These are phyloP conservation scores for Lactifluus subvellereus DNA, from an alignment of 768 basidiomycete genomes.

Conservation along the genomic window DNA sequence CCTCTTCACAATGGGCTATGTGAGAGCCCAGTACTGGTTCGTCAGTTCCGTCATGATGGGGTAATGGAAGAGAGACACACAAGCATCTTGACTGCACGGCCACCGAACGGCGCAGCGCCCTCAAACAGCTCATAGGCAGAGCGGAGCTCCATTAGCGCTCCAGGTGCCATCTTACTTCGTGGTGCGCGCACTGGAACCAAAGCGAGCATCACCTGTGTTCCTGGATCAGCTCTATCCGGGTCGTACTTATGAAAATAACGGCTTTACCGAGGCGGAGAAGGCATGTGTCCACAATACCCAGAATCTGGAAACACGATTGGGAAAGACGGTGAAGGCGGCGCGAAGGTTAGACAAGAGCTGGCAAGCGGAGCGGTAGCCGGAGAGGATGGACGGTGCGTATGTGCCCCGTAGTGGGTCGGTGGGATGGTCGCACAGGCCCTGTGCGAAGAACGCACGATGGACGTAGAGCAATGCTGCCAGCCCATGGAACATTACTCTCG, in stretches of 20 bases:
- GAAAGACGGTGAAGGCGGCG: slow-evolving; percentile 7
- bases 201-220: slow-evolving; percentile 55
- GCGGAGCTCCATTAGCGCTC: slow-evolving; percentile 61
- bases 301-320: slow-evolving; percentile 15
- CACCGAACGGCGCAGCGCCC: slow-evolving; percentile 53
- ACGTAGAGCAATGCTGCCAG: slow-evolving; percentile 60
- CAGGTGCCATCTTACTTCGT: slow-evolving; percentile 61
- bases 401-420: slow-evolving; percentile 47
- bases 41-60: neutral
- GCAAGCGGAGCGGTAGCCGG: slow-evolving; percentile 21
- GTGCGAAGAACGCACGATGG: slow-evolving; percentile 72
- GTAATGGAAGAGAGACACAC: slow-evolving; percentile 34
- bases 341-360: slow-evolving; percentile 14
- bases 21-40: neutral
- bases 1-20: slow-evolving; percentile 59
- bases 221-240: neutral
- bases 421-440: slow-evolving; percentile 60
- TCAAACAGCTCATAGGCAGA: slow-evolving; percentile 61
- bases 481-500: neutral
- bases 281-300: slow-evolving; percentile 24
- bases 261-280: slow-evolving; percentile 17
- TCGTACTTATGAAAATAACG: neutral
- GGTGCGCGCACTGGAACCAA: slow-evolving; percentile 68
- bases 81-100: slow-evolving; percentile 64
- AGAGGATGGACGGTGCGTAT: slow-evolving; percentile 20